Base-by-base conservation (phyloP, 352 stramenopile genomes). In the Phytophthora litchii region DNA sequence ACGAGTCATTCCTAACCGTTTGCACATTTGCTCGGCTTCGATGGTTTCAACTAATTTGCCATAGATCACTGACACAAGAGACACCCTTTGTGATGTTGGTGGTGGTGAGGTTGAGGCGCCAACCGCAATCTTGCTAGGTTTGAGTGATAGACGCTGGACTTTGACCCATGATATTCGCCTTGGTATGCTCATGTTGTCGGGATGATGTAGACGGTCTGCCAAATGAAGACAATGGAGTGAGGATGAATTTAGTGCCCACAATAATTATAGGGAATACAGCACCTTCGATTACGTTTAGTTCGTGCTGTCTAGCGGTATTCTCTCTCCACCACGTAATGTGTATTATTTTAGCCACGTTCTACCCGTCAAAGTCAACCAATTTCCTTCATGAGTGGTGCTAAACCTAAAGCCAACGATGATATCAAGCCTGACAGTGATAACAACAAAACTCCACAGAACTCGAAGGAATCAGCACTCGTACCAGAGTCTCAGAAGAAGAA, bases 21-120 rank as follows among this genome's bases (percentile, higher is more conserved):
- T 63, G 23, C 70, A 80, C 27, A 84, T 47, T 12, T 58, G 31
- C 35, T 76, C 67, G 12, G 66, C 46, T 29, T 68, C 72, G 11
- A 48, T 35, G 4, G 17, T 66, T 36, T 80, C 69, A 16, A 84
- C 31, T 29, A 47, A 23, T 21, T 14, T 50, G 17, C 46, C 50
- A 41, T 44, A 67, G 36, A 54, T 44, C n/a, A 29, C 36, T 4
- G 54, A 70, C 6, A 60, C 56, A 27, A 56, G 47, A 6, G 61
- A 53, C 5, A 20, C 7, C 17, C 41, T 60, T 7, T 25, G 38
- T 36, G 12, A 7, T 36, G 16, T 16, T 35, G 19, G 4, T 40
- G 17, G n/a, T 49, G 4, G 4, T 38, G 37, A 23, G 38, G 27
- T 47, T 4, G 27, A 35, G 3, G 54, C 43, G 16, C 49, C 13